Evolutionary conservation across 176 grass and related monocot genomes (phyloP), one percentile per base, ranked within the genome.

Genomic region (Musa troglodytarum): DNA sequence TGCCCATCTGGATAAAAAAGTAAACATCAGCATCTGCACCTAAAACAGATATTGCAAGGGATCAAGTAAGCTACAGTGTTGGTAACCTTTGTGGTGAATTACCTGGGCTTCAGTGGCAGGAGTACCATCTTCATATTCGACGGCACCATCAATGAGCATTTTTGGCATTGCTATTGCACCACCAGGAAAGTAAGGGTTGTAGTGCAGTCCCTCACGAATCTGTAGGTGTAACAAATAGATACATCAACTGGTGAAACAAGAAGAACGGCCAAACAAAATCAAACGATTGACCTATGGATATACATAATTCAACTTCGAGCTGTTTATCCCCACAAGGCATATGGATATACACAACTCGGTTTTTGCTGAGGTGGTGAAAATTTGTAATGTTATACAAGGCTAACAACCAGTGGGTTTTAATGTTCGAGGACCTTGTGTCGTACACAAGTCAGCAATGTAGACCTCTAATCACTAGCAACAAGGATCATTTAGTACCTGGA

Each of bases 121-220:
- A 71, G 83, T 88, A 67, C 86, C 86, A 88, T 97, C 94, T 86
- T 97, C 94, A 70, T 97, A 93, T 77, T 97, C 88, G 15, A 97
- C 19, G 75, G 90, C 81, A 80, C 80, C 94, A 85, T 97, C 90
- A 16, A 85, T 93, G 89, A 97, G 94, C 94, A 97, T 97, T 85
- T 97, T 89, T 28, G 94, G 94, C 94, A 97, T 97, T 83, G 94
- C 94, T 86, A 97, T 97, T 78, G 90, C 94, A 79, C 94, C 94
- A 67, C 94, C 94, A 79, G 90, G 86, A 69, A 97, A 93, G 77
- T 97, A 97, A 26, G 94, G 90, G 72, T 97, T 97, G 74, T 93
- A 93, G 57, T 91, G 94, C 63, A 97, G 80, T 50, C 94, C 94
- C 49, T 97, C 94, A 73, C 94, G 85, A 85, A 97, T 97, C 94